Percentiles rank a stretch among this genome's conserved stretches.
Conservation (phyloP, 2,329 filamentous ascomycete species). For the Botrytis hyacinthi region DNA sequence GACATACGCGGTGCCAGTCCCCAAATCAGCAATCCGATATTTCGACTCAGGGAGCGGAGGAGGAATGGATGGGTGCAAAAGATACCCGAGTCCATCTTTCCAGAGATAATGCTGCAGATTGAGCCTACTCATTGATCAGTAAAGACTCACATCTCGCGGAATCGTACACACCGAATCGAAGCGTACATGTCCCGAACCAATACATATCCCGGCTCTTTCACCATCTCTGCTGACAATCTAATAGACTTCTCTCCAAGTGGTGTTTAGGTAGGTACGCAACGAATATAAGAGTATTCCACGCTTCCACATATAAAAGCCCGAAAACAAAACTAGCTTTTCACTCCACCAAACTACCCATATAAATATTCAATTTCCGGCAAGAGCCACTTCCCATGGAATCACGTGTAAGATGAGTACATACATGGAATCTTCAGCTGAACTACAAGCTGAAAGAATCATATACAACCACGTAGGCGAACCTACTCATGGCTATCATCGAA, state of each 20-base stretch:
- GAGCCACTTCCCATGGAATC: neutral
- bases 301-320: neutral
- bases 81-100: neutral
- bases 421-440: neutral
- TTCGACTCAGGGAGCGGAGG: too few relatives aligned
- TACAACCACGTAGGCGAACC: neutral
- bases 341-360: neutral
- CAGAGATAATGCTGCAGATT: neutral
- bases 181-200: neutral
- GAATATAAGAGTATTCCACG: neutral
- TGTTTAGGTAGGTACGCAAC: neutral
- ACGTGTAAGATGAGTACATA: neutral
- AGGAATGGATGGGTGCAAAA: neutral
- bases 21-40: neutral
- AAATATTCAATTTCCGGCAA: neutral
- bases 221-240: neutral
- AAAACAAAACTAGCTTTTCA: neutral
- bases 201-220: neutral
- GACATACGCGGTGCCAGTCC: neutral
- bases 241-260: accelerated
- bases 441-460: neutral
- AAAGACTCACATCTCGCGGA: neutral
- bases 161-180: neutral
- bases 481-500: accelerated
- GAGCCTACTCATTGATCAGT: neutral